These are phyloP conservation scores for Fonsecaea erecta DNA, from an alignment of 2,329 filamentous ascomycete species.

Conservation along the genomic window DNA sequence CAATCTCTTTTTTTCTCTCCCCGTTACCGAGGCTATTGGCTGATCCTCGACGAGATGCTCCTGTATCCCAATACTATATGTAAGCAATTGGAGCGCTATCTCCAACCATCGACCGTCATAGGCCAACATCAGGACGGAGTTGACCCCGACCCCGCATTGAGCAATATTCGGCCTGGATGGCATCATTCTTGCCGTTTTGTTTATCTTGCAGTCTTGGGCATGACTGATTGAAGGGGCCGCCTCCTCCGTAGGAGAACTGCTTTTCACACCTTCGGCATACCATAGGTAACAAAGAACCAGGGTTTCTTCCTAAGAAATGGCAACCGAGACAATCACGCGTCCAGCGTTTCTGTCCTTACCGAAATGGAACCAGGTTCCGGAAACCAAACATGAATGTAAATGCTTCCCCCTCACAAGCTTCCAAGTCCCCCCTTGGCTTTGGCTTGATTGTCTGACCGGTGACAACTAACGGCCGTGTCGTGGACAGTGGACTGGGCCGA, in stretches of 20 bases:
- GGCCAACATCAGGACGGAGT: slow-evolving; percentile 1
- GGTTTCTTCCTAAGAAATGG: slow-evolving; percentile 8
- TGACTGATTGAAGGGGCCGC: not conserved
- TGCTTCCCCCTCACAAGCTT: not conserved
- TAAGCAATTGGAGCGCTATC: slow-evolving; percentile 16
- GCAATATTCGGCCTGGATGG: slow-evolving; percentile 14
- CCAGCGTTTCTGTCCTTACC: slow-evolving; percentile 11
- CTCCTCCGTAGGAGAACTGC: not conserved
- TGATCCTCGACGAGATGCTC: not conserved
- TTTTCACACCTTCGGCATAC: not conserved
- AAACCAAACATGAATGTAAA: slow-evolving; percentile 29
- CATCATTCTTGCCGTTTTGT: slow-evolving; percentile 11
- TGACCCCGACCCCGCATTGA: slow-evolving; percentile 12
- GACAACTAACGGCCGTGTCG: not conserved
- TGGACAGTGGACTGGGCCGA: slow-evolving; percentile 35
- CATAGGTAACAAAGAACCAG: not conserved
- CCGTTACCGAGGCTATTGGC: not conserved
- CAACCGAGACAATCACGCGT: slow-evolving; percentile 21
- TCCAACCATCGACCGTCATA: slow-evolving; percentile 7
- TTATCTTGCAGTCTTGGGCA: not conserved
- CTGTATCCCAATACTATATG: not conserved
- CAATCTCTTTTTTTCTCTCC: not conserved
- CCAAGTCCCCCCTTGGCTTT: not conserved
- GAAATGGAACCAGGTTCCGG: slow-evolving; percentile 25
- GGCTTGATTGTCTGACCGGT: not conserved